Evolutionary conservation across 2,329 filamentous ascomycete genomes (phyloP).

Genomic region (Nannizzia gypsea): DNA sequence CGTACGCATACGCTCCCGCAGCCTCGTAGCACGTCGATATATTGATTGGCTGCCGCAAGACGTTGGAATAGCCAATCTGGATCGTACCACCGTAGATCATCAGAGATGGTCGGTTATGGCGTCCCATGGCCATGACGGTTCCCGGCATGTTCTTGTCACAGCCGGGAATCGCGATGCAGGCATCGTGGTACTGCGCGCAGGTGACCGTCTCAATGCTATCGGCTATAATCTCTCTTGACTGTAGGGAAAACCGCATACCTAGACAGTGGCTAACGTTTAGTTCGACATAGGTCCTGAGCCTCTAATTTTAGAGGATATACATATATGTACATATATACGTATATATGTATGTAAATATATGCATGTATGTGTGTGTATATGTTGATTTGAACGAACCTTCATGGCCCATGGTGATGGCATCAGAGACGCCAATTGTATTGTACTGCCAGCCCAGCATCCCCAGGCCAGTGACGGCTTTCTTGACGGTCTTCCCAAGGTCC

Average conservation of each 20-base stretch:
- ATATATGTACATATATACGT: background rate
- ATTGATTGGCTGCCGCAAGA: constrained; percentile 70
- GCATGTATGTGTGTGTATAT: background rate
- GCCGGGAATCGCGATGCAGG: constrained; percentile 82
- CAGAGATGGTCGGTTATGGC: constrained; percentile 81
- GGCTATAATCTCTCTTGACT: constrained; percentile 82
- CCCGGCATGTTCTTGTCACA: constrained; percentile 99
- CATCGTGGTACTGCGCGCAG: constrained; percentile 83
- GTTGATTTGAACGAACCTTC: constrained; percentile 49
- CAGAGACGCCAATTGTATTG: constrained; percentile 79
- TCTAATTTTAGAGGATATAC: background rate
- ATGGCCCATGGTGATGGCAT: constrained; percentile 90
- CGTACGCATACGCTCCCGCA: constrained; percentile 68
- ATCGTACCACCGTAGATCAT: constrained; percentile 96
- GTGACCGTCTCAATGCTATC: constrained; percentile 91
- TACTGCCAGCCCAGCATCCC: constrained; percentile 93
- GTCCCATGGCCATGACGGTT: constrained; percentile 76
- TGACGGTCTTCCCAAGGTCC: constrained; percentile 78
- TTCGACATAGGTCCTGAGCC: background rate
- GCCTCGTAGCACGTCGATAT: constrained; percentile 84
- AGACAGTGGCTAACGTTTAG: constrained; percentile 7
- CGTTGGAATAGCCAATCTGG: constrained; percentile 66
- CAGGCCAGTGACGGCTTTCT: constrained; percentile 64
- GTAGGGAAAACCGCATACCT: constrained; percentile 91
- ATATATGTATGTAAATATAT: background rate